These are phyloP conservation scores for Clonostachys solani DNA, from an alignment of 2,329 filamentous ascomycete genomes.

Conservation along the genomic window DNA sequence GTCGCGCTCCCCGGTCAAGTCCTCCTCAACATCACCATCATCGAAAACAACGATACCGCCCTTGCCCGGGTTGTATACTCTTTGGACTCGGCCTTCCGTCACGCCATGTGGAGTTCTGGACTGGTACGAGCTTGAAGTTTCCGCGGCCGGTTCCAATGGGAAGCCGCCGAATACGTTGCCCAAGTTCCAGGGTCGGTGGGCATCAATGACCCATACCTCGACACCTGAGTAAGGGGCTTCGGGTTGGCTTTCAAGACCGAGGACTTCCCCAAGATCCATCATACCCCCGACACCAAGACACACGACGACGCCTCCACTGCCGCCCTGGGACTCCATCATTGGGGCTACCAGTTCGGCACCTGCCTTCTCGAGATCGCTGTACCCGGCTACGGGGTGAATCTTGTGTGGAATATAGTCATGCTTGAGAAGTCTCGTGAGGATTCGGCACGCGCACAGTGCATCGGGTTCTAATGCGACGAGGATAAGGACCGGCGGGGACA, in stretches of 20 bases:
- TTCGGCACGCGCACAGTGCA: constrained; percentile 90
- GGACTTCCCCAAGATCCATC: constrained; percentile 76
- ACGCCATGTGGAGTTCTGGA: constrained; percentile 61
- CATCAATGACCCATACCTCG: constrained; percentile 92
- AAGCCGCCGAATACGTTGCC: constrained; percentile 86
- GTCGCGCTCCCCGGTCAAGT: constrained; percentile 67
- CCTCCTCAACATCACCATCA: constrained; percentile 90
- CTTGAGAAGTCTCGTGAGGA: constrained; percentile 88
- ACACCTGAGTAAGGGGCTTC: constrained; percentile 77
- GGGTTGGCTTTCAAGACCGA: constrained; percentile 64
- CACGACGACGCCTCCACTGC: constrained; percentile 82
- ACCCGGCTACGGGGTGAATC: constrained; percentile 90
- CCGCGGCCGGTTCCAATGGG: constrained; percentile 46
- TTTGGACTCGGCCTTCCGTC: constrained; percentile 65
- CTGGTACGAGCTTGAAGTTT: constrained; percentile 38
- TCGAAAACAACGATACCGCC: constrained; percentile 94
- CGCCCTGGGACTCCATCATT: constrained; percentile 82
- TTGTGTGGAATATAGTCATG: constrained; percentile 98
- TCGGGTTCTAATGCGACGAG: constrained; percentile 93
- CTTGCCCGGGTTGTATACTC: constrained; percentile 69
- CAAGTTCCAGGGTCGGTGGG: constrained; percentile 90
- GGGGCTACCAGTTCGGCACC: constrained; percentile 76
- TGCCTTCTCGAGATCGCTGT: constrained; percentile 79
- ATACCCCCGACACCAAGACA: constrained; percentile 91
- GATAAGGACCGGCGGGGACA: constrained; percentile 85